Evolutionary conservation across 257 asterid genomes (phyloP).

Genomic region (Solanum corneliomulleri): DNA sequence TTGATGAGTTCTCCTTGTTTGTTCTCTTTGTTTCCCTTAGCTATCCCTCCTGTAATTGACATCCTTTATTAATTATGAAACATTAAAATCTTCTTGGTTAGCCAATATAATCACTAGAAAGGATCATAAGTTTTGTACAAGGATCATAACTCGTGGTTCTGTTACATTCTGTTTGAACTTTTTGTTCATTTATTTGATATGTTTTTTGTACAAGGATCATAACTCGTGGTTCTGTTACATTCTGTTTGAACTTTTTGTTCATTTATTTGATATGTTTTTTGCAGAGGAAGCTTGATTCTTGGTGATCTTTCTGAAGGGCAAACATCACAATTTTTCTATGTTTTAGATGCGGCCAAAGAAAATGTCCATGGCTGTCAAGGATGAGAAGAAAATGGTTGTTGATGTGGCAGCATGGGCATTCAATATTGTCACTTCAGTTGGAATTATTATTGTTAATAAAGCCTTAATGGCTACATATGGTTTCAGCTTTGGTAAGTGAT

Average conservation of each 20-base stretch:
- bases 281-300: not conserved
- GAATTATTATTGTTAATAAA: slow-evolving; percentile 51
- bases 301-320: not conserved
- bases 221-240: not conserved
- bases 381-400: slow-evolving; percentile 29
- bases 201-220: not conserved
- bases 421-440: slow-evolving; percentile 59
- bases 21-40: not conserved
- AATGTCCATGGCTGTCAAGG: slow-evolving; percentile 41
- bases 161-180: not conserved
- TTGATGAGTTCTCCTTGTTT: not conserved
- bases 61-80: not conserved
- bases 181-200: not conserved
- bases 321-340: not conserved
- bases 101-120: not conserved
- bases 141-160: not conserved
- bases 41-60: not conserved
- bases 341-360: slow-evolving; percentile 14
- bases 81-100: not conserved
- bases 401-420: slow-evolving; percentile 58
- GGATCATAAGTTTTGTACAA: not conserved
- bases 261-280: not conserved
- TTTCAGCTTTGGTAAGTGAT: slow-evolving; percentile 39
- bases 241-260: not conserved
- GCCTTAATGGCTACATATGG: slow-evolving; percentile 61